Percentiles rank a stretch among this genome's conserved stretches.
Conservation (phyloP, 176 grass and related monocot genomes). For the Zea mays region Zm-B73-REFERENCE-NAM-5.0 NC_050101.1:29950501-29951000, state of each 20-base stretch:
- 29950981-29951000: neutral
- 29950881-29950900: neutral
- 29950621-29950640: neutral
- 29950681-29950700: neutral
- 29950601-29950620: neutral
- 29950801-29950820: neutral
- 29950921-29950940: neutral
- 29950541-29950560: neutral
- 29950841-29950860: neutral
- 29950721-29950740: neutral
- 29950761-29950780: neutral
- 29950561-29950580: neutral
- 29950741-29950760: neutral
- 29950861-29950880: neutral
- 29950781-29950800: neutral
- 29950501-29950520: neutral
- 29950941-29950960: neutral
- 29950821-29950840: slow-evolving; percentile 1
- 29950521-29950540: neutral
- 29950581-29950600: neutral
- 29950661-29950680: neutral
- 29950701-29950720: neutral
- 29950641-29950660: neutral
- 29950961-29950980: neutral
- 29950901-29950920: neutral